Evolutionary conservation across 1,139 yeast species (phyloP).

Genomic region (Pichia inconspicua): DNA sequence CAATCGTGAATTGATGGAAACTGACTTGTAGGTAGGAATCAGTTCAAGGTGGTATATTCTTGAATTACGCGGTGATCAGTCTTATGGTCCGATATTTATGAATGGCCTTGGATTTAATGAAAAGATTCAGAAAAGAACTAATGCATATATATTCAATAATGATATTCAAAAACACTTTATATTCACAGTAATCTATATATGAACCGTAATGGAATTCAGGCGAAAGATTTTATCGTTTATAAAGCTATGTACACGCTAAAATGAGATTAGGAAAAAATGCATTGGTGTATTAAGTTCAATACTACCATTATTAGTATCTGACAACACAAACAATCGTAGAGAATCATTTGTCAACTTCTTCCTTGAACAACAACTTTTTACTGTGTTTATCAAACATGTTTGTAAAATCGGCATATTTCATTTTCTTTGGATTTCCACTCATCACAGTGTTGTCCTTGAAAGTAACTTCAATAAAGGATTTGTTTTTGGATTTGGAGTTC

Average conservation of each 20-base stretch:
- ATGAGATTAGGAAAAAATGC: neutral
- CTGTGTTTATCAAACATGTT: slow-evolving; percentile 62
- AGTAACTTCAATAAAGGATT: slow-evolving; percentile 62
- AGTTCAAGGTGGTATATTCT: too few relatives aligned
- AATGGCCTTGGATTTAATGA: too few relatives aligned
- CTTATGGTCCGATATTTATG: too few relatives aligned
- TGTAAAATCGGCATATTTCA: slow-evolving; percentile 46
- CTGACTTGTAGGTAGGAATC: too few relatives aligned
- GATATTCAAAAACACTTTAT: too few relatives aligned
- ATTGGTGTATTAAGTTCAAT: neutral
- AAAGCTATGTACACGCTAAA: neutral
- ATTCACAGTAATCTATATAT: too few relatives aligned
- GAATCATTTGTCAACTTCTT: slow-evolving; percentile 42
- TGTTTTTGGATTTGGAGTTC: slow-evolving; percentile 35
- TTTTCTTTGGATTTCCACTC: slow-evolving; percentile 55
- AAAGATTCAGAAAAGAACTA: too few relatives aligned
- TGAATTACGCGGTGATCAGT: too few relatives aligned
- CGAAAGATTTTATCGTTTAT: neutral
- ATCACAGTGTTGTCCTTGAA: slow-evolving; percentile 75
- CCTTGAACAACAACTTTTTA: slow-evolving; percentile 58
- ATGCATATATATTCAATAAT: too few relatives aligned
- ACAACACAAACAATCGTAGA: neutral
- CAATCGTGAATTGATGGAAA: too few relatives aligned
- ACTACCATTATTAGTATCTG: too few relatives aligned
- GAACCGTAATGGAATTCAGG: too few relatives aligned